phyloP scores from a whole-genome alignment of 116 monocot genomes.

The Cymodocea nodosa region DNA sequence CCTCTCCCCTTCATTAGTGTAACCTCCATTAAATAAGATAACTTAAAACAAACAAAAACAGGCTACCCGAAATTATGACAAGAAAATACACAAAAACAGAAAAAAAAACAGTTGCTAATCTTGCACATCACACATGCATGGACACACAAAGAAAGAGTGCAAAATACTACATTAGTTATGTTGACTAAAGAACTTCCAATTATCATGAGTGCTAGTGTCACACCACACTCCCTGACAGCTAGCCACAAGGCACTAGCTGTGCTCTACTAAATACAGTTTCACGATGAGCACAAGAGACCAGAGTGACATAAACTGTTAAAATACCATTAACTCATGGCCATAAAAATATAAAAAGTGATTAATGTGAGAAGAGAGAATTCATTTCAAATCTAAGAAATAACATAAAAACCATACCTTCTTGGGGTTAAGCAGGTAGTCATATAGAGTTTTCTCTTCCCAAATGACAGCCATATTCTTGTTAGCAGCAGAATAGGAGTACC shows the following conservation, averaged over 20 bases:
- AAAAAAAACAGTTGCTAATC: no score
- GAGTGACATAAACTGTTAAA: background rate
- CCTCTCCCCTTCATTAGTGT: no score
- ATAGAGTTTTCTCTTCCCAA: slow-evolving; percentile 43
- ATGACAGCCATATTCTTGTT: slow-evolving; percentile 48
- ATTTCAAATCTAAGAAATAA: background rate
- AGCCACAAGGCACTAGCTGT: background rate
- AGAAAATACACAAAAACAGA: no score
- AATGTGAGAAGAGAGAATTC: background rate
- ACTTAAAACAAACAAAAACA: no score
- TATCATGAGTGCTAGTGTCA: no score
- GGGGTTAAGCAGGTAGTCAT: slow-evolving; percentile 49
- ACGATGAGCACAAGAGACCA: background rate
- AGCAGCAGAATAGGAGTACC: slow-evolving; percentile 41
- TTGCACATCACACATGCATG: no score
- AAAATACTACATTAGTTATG: background rate
- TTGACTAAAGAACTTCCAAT: background rate
- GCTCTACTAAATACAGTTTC: background rate
- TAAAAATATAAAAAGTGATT: background rate
- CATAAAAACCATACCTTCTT: slow-evolving; percentile 23
- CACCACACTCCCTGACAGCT: no score
- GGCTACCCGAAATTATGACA: no score
- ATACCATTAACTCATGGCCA: background rate
- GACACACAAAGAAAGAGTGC: background rate
- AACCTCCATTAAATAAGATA: no score